phyloP scores from a whole-genome alignment of 371 early-diverging fungal genomes.

The Coemansia sp. region DNA sequence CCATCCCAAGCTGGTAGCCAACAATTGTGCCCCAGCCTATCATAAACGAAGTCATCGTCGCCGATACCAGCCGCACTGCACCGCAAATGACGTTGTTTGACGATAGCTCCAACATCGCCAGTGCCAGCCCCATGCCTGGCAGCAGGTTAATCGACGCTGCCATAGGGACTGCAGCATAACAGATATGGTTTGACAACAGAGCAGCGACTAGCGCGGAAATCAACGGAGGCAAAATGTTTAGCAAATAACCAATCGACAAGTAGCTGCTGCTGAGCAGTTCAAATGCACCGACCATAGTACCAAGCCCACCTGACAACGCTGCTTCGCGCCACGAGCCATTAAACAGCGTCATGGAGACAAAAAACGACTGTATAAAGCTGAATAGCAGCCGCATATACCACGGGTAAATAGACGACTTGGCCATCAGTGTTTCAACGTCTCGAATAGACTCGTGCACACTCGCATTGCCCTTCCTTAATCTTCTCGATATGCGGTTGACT shows the following conservation, averaged over 20 bases:
- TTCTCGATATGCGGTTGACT: slow-evolving; percentile 56
- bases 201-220: slow-evolving; percentile 34
- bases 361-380: slow-evolving; percentile 54
- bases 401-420: slow-evolving; percentile 24
- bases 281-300: slow-evolving; percentile 44
- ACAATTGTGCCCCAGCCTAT: slow-evolving; percentile 73
- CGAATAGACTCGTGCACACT: slow-evolving; percentile 27
- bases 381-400: slow-evolving; percentile 38
- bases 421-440: slow-evolving; percentile 34
- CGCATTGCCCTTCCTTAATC: slow-evolving; percentile 55
- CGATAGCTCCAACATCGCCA: slow-evolving; percentile 76
- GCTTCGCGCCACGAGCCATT: slow-evolving; percentile 66
- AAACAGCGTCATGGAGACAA: slow-evolving; percentile 61
- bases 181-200: slow-evolving; percentile 49
- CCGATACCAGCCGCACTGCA: slow-evolving; percentile 75
- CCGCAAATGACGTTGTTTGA: slow-evolving; percentile 81
- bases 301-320: slow-evolving; percentile 58
- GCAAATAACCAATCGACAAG: slow-evolving; percentile 53
- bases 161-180: slow-evolving; percentile 63
- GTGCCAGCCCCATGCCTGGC: slow-evolving; percentile 76
- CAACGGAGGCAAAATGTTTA: slow-evolving; percentile 36
- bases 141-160: slow-evolving; percentile 67
- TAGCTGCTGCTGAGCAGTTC: slow-evolving; percentile 53
- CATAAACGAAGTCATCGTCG: slow-evolving; percentile 70
- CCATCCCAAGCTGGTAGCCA: slow-evolving; percentile 57